Conservation (phyloP, 495 filamentous ascomycete genomes). For the Letharia columbiana region DNA sequence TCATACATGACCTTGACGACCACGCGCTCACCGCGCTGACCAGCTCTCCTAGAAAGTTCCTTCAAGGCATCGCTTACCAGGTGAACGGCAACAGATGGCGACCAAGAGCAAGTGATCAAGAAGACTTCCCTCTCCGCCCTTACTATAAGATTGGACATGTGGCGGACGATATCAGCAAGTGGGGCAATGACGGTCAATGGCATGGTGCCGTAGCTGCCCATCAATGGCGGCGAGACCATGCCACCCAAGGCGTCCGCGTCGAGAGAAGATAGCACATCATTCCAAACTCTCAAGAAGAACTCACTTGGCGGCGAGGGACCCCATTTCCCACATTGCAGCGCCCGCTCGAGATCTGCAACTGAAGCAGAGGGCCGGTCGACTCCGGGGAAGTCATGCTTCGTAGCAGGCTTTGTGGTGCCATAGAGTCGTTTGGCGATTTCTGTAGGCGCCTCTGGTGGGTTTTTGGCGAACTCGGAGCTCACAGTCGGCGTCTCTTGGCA, state of each 20-base stretch:
- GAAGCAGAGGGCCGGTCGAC: conserved; percentile 3
- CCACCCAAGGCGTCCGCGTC: conserved; percentile 46
- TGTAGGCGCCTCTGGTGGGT: conserved; percentile 43
- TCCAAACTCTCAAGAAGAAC: conserved; percentile 59
- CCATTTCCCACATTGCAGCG: conserved; percentile 58
- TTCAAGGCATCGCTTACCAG: conserved; percentile 59
- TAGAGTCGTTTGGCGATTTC: conserved; percentile 50
- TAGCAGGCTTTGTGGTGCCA: conserved; percentile 22
- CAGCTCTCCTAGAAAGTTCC: conserved; percentile 59
- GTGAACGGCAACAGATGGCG: conserved; percentile 54
- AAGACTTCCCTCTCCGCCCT: conserved; percentile 64
- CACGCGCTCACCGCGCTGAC: conserved; percentile 46
- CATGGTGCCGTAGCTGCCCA: conserved; percentile 57
- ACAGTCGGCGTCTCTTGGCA: conserved; percentile 47
- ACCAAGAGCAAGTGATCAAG: conserved; percentile 69
- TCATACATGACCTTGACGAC: conserved; percentile 72
- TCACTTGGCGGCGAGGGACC: conserved; percentile 53
- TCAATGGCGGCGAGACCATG: conserved; percentile 60
- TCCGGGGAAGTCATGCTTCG: conserved; percentile 9
- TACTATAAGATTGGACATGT: conserved; percentile 68
- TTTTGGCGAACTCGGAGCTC: conserved; percentile 44
- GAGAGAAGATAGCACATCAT: conserved; percentile 54
- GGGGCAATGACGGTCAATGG: conserved; percentile 62
- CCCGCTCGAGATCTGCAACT: conserved; percentile 41
- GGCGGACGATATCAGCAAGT: conserved; percentile 60